Percentiles rank a stretch among this genome's conserved stretches.
Evolutionary conservation across 257 asterid species (phyloP).

Genomic region (Nicotiana attenuata): DNA sequence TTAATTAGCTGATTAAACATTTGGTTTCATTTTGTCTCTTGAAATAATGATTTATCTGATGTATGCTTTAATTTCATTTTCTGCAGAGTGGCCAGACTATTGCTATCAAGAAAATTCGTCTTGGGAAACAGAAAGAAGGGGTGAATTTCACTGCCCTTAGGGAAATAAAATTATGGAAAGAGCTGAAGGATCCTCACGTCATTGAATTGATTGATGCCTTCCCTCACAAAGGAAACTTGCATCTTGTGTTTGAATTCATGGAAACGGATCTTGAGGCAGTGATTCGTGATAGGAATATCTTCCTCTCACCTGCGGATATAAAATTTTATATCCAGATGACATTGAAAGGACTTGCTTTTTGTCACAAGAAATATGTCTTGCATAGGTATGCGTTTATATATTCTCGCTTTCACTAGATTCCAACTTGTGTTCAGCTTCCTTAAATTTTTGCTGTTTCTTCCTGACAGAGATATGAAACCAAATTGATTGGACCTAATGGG

Average conservation of each 20-base stretch:
- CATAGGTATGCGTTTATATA: not conserved
- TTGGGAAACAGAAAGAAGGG: constrained; percentile 97
- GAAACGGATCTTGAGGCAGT: constrained; percentile 99
- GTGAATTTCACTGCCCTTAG: constrained; percentile 91
- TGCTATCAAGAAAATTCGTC: constrained; percentile 92
- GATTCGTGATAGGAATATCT: constrained; percentile 64
- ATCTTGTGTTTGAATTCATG: constrained; percentile 98
- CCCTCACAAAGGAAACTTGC: constrained; percentile 91
- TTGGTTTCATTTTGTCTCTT: not conserved
- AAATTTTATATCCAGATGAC: too few species aligned
- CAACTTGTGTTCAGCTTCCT: not conserved
- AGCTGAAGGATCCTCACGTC: constrained; percentile 81
- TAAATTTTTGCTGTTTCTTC: constrained; percentile 11
- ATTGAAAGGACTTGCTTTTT: too few species aligned
- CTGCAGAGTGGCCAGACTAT: constrained; percentile 87
- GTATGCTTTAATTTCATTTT: constrained; percentile 7
- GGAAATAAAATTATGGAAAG: constrained; percentile 91
- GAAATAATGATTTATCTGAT: not conserved
- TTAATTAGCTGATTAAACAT: not conserved
- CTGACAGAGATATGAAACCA: constrained; percentile 94
- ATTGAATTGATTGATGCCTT: constrained; percentile 90
- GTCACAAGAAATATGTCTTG: too few species aligned
- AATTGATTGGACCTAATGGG: constrained; percentile 25
- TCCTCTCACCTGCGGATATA: too few species aligned
- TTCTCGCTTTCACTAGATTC: constrained; percentile 1